Base-by-base conservation (phyloP, 768 basidiomycete species). In the Pleurotus tuoliensis region DNA sequence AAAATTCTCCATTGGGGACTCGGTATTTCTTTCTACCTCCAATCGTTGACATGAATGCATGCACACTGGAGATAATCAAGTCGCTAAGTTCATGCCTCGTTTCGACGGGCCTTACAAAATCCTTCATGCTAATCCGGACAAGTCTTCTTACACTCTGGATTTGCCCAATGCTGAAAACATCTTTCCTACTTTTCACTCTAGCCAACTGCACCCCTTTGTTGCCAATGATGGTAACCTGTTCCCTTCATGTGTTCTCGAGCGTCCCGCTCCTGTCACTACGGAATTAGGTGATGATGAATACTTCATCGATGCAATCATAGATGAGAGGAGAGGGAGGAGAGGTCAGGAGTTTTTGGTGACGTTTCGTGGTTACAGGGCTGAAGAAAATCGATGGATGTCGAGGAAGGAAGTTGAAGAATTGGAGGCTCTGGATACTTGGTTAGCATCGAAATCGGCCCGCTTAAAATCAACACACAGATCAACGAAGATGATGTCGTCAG, bases 161-260 rank as follows among this genome's bases (percentile, higher is more conserved):
- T 25, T 70, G 0, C 63, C 63, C 0, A 20, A 40, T 3, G 68
- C 41, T 20, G 27, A 27, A 27, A 59, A 38, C 55, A 62, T 68
- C 4, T 66, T 66, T 49, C 64, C 66, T 0, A 70, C 60, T 0
- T 79, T 76, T 61, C 74, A 77, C 37, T 59, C 64, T 0, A 69
- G 68, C 7, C 62, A 71, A 24, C 58, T 76, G 0, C 40, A 55
- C 0, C 61, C 56, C 1, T 65, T 56, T 50, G 13, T 48, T 3
- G 43, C 68, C 0, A 79, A 77, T 47, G 66, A 78, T 55, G 37
- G 58, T 16, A 4, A 13, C 0, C 56, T 65, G 0, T 76, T 75
- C 60, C 75, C 76, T 0, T 55, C 50, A 0, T 63, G 69, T 1
- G 56, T 61, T 5, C 34, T 61, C 1, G 2, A 48, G 1, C 38